Base-by-base conservation (phyloP, 2,329 filamentous ascomycete genomes). In the Hypoxylon sp. region DNA sequence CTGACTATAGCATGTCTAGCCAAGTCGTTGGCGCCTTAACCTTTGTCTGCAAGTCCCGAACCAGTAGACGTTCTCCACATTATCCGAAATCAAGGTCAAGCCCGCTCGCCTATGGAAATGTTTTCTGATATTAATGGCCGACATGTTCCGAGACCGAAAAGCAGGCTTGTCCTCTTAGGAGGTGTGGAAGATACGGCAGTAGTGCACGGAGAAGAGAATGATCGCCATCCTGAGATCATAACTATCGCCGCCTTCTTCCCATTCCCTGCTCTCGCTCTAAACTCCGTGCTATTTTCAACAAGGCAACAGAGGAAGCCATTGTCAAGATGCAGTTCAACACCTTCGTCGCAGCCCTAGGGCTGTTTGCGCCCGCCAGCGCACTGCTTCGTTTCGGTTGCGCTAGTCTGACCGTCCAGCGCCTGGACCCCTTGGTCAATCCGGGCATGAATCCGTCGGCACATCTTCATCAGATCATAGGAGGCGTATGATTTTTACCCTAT, bases 381-480 rank as follows among this genome's bases (percentile, higher is more conserved):
- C 68, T 80, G 48, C 74, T 80, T 22, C 77, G 79, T 14, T 80
- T 80, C 30, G 78, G 89, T 76, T 87, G 85, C 74, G 86, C 86
- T 42, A 81, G 82, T 70, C 80, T 86, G 71, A 88, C 86, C 53
- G 79, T 89, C 65, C 74, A 81, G 66, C 79, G 81, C n/a, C 74
- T 82, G 2, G 81, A 82, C 48, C 81, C 81, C 3, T 70, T 82
- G 10, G 81, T 82, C 60, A 81, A 81, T 44, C 81, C 81, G 3
- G 88, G 87, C 2, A 66, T 72, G 40, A 82, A 85, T 22, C 85
- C 88, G 3, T 84, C 87, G 3, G 78, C 79, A 22, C 88, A 90
- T 80, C 82, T 89, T 10, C 89, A 90, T 74, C 87, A 86, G 51
- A 85, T 90, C 66, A 84, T 87, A 63, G 88, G 89, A 73, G 83